Conservation (phyloP, 2,329 filamentous ascomycete genomes). For the Parasarocladium wereldwijsianum region DNA sequence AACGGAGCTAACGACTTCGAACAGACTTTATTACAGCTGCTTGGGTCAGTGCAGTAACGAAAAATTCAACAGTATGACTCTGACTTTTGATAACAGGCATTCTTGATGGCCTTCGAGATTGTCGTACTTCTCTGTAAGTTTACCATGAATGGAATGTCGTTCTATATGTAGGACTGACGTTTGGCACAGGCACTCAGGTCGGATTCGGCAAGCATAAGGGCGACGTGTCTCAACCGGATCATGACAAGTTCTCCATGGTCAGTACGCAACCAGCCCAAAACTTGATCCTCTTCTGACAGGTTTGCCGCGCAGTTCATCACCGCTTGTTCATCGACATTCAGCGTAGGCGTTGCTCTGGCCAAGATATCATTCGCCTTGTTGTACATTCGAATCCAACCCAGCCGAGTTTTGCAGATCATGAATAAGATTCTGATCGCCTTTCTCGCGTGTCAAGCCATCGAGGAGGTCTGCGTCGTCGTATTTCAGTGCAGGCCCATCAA, state of each 20-base stretch:
- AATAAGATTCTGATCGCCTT: conserved; percentile 16
- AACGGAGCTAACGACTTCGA: background rate
- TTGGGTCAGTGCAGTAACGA: background rate
- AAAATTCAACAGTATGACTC: background rate
- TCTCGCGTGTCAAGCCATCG: conserved; percentile 13
- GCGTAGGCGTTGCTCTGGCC: conserved; percentile 11
- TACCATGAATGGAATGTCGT: background rate
- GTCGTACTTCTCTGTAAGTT: background rate
- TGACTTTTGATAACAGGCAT: background rate
- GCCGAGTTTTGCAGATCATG: conserved; percentile 10
- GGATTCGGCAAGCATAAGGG: conserved; percentile 1
- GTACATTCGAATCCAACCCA: conserved; percentile 16
- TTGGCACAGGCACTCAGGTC: background rate
- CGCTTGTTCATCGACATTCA: conserved; percentile 14
- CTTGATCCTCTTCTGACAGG: background rate
- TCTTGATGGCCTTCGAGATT: conserved; percentile 1
- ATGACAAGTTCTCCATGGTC: conserved; percentile 1
- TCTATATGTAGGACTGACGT: background rate
- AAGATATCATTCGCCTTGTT: conserved; percentile 7
- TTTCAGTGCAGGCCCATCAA: conserved; percentile 14
- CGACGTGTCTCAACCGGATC: background rate
- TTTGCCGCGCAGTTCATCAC: conserved; percentile 7
- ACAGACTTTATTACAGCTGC: conserved; percentile 1
- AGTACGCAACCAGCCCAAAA: background rate
- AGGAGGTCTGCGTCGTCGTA: conserved; percentile 14